These are phyloP conservation scores for Cadophora sp. DNA, from an alignment of 2,329 filamentous ascomycete genomes.

Conservation along the genomic window DNA sequence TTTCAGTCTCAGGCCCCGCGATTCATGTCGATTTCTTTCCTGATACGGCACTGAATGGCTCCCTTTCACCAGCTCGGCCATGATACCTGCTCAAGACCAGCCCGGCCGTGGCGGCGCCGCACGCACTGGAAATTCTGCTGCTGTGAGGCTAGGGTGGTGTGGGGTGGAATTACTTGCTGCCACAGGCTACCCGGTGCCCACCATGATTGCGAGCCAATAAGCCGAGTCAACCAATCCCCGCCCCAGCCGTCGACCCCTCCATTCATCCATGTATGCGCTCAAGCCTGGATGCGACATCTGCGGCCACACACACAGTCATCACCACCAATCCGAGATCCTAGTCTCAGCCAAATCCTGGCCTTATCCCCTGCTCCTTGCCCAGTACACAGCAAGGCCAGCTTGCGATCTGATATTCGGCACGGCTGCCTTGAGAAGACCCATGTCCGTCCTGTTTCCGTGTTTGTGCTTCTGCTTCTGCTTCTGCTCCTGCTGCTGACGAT, in stretches of 20 bases:
- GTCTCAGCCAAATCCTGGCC: not conserved
- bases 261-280: not conserved
- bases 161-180: not conserved
- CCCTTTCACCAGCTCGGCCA: not conserved
- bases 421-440: conserved; percentile 21
- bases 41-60: conserved; percentile 16
- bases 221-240: not conserved
- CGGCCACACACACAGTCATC: not conserved
- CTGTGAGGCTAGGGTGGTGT: not conserved
- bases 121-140: not conserved
- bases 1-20: not conserved
- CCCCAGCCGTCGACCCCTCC: not conserved
- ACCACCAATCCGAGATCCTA: conserved; percentile 4
- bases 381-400: conserved; percentile 15
- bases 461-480: not conserved
- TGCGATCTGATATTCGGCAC: conserved; percentile 25
- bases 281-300: not conserved
- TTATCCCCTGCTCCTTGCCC: conserved; percentile 9
- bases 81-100: conserved; percentile 23
- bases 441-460: conserved; percentile 11
- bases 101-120: conserved; percentile 22
- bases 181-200: not conserved
- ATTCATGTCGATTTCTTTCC: conserved; percentile 22
- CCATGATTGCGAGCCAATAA: not conserved
- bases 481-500: not conserved